Conservation (phyloP, 345 rosid genomes). For the Durio zibethinus region DNA sequence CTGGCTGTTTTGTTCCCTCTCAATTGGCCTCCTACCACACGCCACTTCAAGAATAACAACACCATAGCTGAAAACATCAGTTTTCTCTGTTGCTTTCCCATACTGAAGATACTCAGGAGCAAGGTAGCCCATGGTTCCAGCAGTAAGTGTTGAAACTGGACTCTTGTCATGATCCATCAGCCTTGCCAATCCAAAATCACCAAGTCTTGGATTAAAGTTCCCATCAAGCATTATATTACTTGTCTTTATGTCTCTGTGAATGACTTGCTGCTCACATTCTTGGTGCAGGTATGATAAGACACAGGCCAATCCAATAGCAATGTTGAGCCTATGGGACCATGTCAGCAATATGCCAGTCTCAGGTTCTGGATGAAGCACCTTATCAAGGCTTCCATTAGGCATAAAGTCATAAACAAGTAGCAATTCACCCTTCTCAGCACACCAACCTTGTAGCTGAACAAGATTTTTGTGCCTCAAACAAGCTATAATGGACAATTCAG, state of each 20-base stretch:
- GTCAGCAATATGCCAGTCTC: slow-evolving; percentile 38
- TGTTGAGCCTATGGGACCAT: slow-evolving; percentile 76
- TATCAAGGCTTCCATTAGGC: slow-evolving; percentile 92
- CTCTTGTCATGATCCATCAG: slow-evolving; percentile 91
- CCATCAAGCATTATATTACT: slow-evolving; percentile 90
- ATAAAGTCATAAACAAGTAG: slow-evolving; percentile 88
- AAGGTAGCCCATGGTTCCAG: slow-evolving; percentile 95
- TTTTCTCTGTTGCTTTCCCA: slow-evolving; percentile 88
- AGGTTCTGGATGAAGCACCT: slow-evolving; percentile 59
- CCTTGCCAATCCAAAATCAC: slow-evolving; percentile 94
- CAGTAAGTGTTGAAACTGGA: slow-evolving; percentile 90
- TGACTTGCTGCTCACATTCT: slow-evolving; percentile 94
- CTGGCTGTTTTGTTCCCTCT: slow-evolving; percentile 56
- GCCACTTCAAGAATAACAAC: slow-evolving; percentile 88
- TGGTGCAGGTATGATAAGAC: slow-evolving; percentile 77
- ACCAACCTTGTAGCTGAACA: slow-evolving; percentile 90
- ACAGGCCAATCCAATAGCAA: slow-evolving; percentile 76
- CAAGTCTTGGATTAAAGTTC: slow-evolving; percentile 77
- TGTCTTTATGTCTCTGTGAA: slow-evolving; percentile 86
- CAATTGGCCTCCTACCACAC: slow-evolving; percentile 93
- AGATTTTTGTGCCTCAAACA: slow-evolving; percentile 93
- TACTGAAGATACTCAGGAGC: slow-evolving; percentile 97
- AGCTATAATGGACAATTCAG: slow-evolving; percentile 82
- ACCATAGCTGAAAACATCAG: slow-evolving; percentile 87
- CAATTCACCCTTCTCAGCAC: slow-evolving; percentile 78